Conservation (phyloP, 1,284 basidiomycete genomes). For the Ganoderma meredithae region DNA sequence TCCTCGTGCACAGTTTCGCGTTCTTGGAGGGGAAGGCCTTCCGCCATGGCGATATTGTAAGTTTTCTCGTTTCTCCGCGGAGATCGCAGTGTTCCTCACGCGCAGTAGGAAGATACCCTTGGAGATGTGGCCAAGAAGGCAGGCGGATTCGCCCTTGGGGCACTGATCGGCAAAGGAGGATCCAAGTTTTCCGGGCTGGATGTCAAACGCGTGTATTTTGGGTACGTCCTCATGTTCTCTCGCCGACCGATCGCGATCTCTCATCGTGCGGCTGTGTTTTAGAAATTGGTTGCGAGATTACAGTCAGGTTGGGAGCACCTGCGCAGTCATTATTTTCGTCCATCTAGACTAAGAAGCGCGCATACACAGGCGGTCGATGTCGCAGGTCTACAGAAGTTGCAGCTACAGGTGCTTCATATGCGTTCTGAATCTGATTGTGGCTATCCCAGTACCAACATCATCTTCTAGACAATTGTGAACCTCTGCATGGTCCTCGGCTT, state of each 20-base stretch:
- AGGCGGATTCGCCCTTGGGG: constrained; percentile 66
- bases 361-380: constrained; percentile 82
- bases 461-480: constrained; percentile 81
- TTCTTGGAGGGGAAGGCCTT: constrained; percentile 84
- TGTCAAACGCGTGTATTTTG: constrained; percentile 81
- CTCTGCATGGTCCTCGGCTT: constrained; percentile 92
- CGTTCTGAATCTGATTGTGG: no score
- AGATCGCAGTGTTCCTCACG: constrained; percentile 16
- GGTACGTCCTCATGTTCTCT: constrained; percentile 50
- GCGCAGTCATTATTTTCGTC: background rate
- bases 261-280: constrained; percentile 1
- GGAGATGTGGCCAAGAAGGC: constrained; percentile 70
- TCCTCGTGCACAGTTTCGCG: constrained; percentile 57
- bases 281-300: constrained; percentile 88
- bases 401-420: constrained; percentile 57
- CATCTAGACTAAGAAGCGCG: constrained; percentile 8
- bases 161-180: constrained; percentile 65
- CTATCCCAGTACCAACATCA: background rate
- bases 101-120: constrained; percentile 70
- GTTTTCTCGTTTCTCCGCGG: constrained; percentile 35
- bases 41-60: constrained; percentile 86
- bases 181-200: constrained; percentile 79
- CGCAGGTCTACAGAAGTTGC: constrained; percentile 78
- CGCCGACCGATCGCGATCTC: no score
- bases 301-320: constrained; percentile 58